Percentiles rank a stretch among this genome's conserved stretches.
These are phyloP conservation scores for Pichia terricola DNA, from an alignment of 1,139 yeast species.

Conservation along the genomic window DNA sequence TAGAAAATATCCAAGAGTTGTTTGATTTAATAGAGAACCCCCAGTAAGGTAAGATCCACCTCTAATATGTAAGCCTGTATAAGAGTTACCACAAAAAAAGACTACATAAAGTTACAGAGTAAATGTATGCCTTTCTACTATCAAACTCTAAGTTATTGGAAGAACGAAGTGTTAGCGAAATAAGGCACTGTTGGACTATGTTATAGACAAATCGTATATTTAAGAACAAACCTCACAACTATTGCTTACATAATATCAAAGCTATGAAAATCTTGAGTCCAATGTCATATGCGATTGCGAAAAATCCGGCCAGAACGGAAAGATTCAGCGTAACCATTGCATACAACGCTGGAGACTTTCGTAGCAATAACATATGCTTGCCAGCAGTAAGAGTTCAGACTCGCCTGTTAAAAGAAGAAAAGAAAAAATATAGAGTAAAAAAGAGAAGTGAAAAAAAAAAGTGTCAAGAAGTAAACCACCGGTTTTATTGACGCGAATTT, in stretches of 20 bases:
- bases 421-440: background rate
- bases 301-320: constrained; percentile 1
- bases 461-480: too few relatives aligned
- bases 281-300: background rate
- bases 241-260: constrained; percentile 1
- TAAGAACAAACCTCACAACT: background rate
- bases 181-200: constrained; percentile 15
- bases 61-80: too few relatives aligned
- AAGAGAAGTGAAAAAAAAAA: background rate
- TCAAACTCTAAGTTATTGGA: constrained; percentile 26
- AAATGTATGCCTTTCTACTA: constrained; percentile 27
- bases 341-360: background rate
- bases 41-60: too few relatives aligned
- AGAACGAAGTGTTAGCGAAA: constrained; percentile 28
- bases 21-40: background rate
- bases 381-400: background rate
- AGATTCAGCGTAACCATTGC: background rate
- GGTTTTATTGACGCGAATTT: too few relatives aligned
- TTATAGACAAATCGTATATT: too few relatives aligned
- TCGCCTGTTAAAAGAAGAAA: background rate
- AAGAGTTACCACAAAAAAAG: too few relatives aligned
- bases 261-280: background rate
- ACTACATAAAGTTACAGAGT: background rate
- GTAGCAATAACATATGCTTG: too few relatives aligned
- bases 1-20: constrained; percentile 48